Conservation (phyloP, 73 alveolate genomes). For the Uronychia setigera region DNA sequence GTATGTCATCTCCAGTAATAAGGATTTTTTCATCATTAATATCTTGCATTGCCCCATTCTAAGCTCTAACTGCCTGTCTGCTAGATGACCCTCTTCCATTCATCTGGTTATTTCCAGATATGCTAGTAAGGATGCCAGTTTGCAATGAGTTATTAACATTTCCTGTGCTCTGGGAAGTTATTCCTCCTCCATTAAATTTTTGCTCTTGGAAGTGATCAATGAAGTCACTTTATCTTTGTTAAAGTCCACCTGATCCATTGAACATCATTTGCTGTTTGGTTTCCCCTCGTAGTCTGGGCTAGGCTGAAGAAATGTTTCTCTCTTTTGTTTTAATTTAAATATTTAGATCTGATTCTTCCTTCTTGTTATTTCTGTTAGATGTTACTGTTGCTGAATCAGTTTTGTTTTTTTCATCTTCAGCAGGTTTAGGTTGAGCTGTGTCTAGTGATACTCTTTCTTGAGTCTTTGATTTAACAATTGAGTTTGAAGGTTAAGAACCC, state of each 20-base stretch:
- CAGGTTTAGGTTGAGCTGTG: background rate
- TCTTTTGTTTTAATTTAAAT: background rate
- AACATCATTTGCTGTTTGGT: too few species aligned
- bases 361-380: background rate
- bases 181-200: too few species aligned
- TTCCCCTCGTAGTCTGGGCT: constrained; percentile 2
- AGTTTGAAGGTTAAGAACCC: background rate
- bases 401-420: background rate
- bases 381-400: background rate
- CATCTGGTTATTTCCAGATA: background rate
- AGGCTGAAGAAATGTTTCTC: constrained; percentile 8
- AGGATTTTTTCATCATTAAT: constrained; percentile 11
- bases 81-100: constrained; percentile 13
- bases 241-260: too few species aligned
- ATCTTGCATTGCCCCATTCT: background rate
- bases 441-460: background rate
- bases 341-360: background rate
- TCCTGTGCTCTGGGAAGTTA: too few species aligned
- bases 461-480: background rate
- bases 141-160: background rate
- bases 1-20: constrained; percentile 62
- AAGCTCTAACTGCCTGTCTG: constrained; percentile 18
- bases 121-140: background rate
- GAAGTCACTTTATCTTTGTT: too few species aligned
- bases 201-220: too few species aligned